phyloP scores from a whole-genome alignment of 805 yeast species.

The Candida sphagnicola region DNA sequence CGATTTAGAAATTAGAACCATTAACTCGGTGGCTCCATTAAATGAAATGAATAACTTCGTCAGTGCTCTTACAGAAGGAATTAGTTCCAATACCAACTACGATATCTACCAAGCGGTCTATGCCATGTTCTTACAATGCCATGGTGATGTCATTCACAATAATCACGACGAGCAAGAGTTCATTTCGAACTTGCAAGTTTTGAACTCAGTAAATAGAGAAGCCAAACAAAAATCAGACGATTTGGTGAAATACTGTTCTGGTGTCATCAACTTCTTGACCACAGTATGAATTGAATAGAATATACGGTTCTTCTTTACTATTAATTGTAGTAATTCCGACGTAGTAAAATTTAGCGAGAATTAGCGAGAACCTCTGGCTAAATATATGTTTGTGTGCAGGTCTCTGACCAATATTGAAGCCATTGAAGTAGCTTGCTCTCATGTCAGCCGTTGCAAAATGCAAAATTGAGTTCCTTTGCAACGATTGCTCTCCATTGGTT shows the following conservation, averaged over 20 bases:
- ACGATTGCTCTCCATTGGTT: background rate
- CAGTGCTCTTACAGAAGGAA: slow-evolving; percentile 60
- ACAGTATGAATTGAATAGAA: slow-evolving; percentile 23
- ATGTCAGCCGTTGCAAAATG: no score
- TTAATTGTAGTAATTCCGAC: no score
- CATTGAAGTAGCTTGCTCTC: no score
- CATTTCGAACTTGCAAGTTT: slow-evolving; percentile 42
- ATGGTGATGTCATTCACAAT: slow-evolving; percentile 70
- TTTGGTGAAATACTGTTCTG: slow-evolving; percentile 73
- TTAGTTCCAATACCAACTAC: slow-evolving; percentile 52
- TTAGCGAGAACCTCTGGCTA: no score
- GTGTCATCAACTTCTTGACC: slow-evolving; percentile 62
- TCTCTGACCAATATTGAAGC: no score
- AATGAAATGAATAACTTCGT: slow-evolving; percentile 63
- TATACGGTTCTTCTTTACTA: no score
- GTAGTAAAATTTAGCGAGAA: no score
- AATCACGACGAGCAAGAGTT: slow-evolving; percentile 34
- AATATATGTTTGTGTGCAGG: no score
- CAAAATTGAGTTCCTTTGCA: no score
- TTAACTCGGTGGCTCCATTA: slow-evolving; percentile 63
- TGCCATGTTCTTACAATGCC: slow-evolving; percentile 67
- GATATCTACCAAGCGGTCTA: slow-evolving; percentile 83
- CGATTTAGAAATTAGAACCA: slow-evolving; percentile 83
- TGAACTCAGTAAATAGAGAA: slow-evolving; percentile 41
- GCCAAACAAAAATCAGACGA: slow-evolving; percentile 56